Evolutionary conservation across 106 monocot genomes (phyloP).

Genomic region (Acorus calamus): DNA sequence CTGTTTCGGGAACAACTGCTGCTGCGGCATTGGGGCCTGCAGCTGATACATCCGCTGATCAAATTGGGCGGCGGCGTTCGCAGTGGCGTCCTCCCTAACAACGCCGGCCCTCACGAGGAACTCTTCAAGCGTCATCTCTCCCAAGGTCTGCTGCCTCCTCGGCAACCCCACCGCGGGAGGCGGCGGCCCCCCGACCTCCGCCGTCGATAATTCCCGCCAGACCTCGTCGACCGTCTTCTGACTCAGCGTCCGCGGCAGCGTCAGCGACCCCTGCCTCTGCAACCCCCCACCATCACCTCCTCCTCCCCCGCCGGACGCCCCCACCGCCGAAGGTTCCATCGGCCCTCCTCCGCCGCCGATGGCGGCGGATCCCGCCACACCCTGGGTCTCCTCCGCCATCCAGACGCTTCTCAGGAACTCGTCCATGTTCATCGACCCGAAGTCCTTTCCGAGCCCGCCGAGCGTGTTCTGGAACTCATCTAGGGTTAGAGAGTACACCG

Average conservation of each 20-base stretch:
- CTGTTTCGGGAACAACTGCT: background rate
- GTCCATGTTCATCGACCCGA: slow-evolving; percentile 91
- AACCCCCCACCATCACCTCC: background rate
- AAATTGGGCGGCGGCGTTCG: background rate
- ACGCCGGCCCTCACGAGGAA: slow-evolving; percentile 61
- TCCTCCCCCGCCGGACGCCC: background rate
- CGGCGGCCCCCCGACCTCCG: background rate
- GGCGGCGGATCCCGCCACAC: slow-evolving; percentile 18
- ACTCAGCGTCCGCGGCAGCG: slow-evolving; percentile 36
- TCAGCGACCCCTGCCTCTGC: slow-evolving; percentile 34
- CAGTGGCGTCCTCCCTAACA: slow-evolving; percentile 34
- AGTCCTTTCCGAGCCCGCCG: slow-evolving; percentile 52
- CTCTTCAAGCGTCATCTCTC: slow-evolving; percentile 79
- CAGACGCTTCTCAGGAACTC: slow-evolving; percentile 73
- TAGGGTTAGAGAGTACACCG: slow-evolving; percentile 60
- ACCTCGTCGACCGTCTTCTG: slow-evolving; percentile 85
- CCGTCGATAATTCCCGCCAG: slow-evolving; percentile 51
- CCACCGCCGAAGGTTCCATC: slow-evolving; percentile 6
- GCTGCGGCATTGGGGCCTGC: background rate
- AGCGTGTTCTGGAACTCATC: slow-evolving; percentile 71
- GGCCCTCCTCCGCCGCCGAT: background rate
- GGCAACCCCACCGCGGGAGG: slow-evolving; percentile 10
- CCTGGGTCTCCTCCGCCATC: slow-evolving; percentile 73
- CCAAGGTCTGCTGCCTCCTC: slow-evolving; percentile 43
- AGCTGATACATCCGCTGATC: background rate